A percentile compares a stretch with the other conserved stretches of the same genome.
Conservation (phyloP, 352 stramenopile genomes). For the Pythium biforme region DNA sequence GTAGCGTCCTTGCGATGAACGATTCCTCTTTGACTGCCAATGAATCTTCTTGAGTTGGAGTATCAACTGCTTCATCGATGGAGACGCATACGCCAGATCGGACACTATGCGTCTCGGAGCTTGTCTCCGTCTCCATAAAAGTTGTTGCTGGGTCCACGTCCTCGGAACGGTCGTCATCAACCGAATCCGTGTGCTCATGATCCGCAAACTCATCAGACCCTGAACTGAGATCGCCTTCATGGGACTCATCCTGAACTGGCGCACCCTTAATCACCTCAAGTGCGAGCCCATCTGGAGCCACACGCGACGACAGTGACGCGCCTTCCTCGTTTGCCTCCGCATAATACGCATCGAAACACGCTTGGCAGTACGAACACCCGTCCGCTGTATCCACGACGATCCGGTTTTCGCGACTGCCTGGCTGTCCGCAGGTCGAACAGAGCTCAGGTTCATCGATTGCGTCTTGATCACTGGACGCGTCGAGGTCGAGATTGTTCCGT, state of each 20-base stretch:
- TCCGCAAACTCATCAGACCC: too few relatives aligned
- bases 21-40: too few relatives aligned
- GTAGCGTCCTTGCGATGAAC: too few relatives aligned
- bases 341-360: constrained; percentile 75
- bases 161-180: neutral
- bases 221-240: too few relatives aligned
- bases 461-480: neutral
- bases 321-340: constrained; percentile 2
- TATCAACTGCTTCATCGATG: too few relatives aligned
- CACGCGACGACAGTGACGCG: neutral
- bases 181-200: too few relatives aligned
- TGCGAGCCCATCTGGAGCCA: neutral
- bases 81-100: too few relatives aligned
- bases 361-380: constrained; percentile 61
- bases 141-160: too few relatives aligned
- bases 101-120: too few relatives aligned
- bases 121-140: too few relatives aligned
- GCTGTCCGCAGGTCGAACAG: constrained; percentile 55
- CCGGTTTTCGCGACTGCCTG: constrained; percentile 13
- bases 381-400: constrained; percentile 63
- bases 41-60: too few relatives aligned
- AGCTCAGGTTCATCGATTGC: neutral
- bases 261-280: neutral
- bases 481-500: neutral
- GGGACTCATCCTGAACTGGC: neutral